phyloP scores from a whole-genome alignment of 495 filamentous ascomycete species.

The Amphirosellinia nigrospora region DNA sequence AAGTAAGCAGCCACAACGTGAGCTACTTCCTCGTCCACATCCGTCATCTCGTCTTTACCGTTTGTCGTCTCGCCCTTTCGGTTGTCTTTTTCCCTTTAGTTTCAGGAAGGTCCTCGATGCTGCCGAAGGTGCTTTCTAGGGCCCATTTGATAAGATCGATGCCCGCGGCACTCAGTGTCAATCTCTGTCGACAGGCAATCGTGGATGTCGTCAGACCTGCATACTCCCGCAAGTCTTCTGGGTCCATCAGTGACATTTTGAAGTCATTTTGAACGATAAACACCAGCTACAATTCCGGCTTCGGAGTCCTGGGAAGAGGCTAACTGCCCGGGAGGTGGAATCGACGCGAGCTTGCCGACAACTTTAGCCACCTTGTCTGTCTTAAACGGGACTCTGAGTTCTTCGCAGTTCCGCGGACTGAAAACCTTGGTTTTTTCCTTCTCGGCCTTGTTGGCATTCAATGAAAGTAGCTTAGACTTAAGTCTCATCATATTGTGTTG shows the following conservation, averaged over 20 bases:
- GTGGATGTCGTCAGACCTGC: constrained; percentile 93
- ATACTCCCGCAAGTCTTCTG: constrained; percentile 93
- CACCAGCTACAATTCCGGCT: constrained; percentile 75
- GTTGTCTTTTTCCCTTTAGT: constrained; percentile 43
- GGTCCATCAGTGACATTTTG: constrained; percentile 93
- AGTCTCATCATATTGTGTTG: constrained; percentile 98
- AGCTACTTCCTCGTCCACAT: constrained; percentile 64
- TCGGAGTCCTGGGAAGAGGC: constrained; percentile 37
- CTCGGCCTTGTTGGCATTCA: constrained; percentile 78
- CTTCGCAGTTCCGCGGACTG: constrained; percentile 92
- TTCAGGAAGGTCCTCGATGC: constrained; percentile 70
- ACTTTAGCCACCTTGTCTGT: constrained; percentile 97
- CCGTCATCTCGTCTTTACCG: constrained; percentile 52
- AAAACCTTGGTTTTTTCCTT: constrained; percentile 88
- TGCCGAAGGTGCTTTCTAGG: constrained; percentile 90
- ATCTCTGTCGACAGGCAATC: constrained; percentile 86
- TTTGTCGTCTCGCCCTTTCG: constrained; percentile 36
- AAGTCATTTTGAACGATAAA: constrained; percentile 95
- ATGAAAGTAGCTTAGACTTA: constrained; percentile 89
- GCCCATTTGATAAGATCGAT: constrained; percentile 93
- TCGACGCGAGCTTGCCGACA: constrained; percentile 87
- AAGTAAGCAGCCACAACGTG: constrained; percentile 65
- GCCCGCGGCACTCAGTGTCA: constrained; percentile 85
- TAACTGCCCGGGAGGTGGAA: constrained; percentile 64
- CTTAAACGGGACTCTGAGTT: constrained; percentile 92